phyloP scores from a whole-genome alignment of 108 stramenopile genomes.

The Cyclotella baltica region DNA sequence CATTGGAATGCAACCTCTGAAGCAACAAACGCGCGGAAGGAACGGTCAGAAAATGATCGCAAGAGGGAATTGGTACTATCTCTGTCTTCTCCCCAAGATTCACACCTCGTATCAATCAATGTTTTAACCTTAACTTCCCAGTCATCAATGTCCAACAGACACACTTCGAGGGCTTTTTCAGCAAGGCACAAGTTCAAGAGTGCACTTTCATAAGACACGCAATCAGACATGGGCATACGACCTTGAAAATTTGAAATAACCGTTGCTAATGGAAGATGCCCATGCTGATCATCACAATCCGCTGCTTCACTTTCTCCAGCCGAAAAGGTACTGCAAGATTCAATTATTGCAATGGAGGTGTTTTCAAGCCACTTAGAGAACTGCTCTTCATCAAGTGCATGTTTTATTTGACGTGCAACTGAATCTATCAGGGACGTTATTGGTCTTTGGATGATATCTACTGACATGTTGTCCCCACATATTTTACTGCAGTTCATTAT shows the following conservation, averaged over 20 bases:
- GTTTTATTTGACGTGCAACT: constrained; percentile 32
- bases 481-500: neutral
- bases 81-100: neutral
- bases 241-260: constrained; percentile 24
- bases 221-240: neutral
- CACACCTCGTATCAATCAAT: constrained; percentile 9
- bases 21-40: constrained; percentile 29
- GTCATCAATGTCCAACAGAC: constrained; percentile 20
- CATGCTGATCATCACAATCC: constrained; percentile 40
- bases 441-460: constrained; percentile 20
- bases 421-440: constrained; percentile 29
- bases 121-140: constrained; percentile 27
- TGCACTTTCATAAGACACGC: constrained; percentile 21
- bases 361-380: constrained; percentile 31
- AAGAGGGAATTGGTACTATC: neutral
- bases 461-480: constrained; percentile 9
- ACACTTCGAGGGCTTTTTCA: constrained; percentile 23
- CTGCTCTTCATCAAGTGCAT: constrained; percentile 12
- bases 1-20: constrained; percentile 43
- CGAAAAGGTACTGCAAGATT: constrained; percentile 31
- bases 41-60: constrained; percentile 10
- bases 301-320: constrained; percentile 35
- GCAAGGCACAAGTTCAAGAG: constrained; percentile 28
- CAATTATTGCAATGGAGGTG: constrained; percentile 28
- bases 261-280: constrained; percentile 36